These are phyloP conservation scores for Solanum ossicruentum DNA, from an alignment of 257 asterid genomes.

Conservation along the genomic window DNA sequence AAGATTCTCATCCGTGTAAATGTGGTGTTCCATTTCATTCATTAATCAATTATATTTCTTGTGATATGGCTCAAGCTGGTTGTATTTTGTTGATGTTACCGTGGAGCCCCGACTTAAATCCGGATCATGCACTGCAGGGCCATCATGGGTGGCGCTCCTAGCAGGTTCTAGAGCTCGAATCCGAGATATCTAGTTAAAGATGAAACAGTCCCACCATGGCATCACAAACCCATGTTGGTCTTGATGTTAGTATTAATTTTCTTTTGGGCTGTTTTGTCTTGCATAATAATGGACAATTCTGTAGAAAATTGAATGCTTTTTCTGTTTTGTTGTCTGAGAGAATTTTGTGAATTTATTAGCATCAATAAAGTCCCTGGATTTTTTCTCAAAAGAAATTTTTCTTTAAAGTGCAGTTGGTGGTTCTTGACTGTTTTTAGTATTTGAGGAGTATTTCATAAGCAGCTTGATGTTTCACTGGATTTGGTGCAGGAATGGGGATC, in stretches of 20 bases:
- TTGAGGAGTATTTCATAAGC: not conserved
- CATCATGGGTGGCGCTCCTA: no score
- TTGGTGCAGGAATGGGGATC: slow-evolving; percentile 61
- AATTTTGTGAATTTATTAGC: not conserved
- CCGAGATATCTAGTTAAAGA: no score
- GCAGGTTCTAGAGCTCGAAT: no score
- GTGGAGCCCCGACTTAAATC: no score
- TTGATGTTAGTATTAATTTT: not conserved
- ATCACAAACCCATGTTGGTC: no score
- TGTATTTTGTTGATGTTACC: not conserved
- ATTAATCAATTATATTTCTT: not conserved
- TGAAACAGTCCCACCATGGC: no score
- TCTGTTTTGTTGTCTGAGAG: not conserved
- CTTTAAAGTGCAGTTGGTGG: not conserved
- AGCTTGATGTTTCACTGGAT: not conserved
- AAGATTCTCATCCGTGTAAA: not conserved
- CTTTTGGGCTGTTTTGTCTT: not conserved
- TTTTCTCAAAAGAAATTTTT: not conserved
- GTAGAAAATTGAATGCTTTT: not conserved
- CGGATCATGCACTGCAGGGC: no score
- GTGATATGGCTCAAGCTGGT: not conserved
- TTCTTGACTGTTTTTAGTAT: not conserved
- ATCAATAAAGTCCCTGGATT: not conserved
- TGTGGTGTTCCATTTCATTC: not conserved
- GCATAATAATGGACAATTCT: not conserved